These are phyloP conservation scores for Cicer chorassanicum DNA, from an alignment of 306 rosid genomes.

Conservation along the genomic window DNA sequence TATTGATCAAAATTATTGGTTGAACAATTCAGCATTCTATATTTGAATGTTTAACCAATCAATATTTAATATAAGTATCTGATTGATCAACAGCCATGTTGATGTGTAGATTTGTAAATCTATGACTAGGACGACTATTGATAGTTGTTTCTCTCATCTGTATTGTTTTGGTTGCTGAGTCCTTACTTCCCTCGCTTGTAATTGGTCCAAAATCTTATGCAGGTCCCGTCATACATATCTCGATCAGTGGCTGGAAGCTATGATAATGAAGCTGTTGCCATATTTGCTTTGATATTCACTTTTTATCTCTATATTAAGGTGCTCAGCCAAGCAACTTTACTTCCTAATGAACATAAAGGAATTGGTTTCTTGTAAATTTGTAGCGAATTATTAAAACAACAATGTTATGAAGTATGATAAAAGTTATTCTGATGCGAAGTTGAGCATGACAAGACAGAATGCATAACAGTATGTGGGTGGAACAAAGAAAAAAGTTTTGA, in stretches of 20 bases:
- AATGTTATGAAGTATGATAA: constrained; percentile 5
- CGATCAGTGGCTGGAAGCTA: constrained; percentile 99
- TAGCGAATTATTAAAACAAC: background rate
- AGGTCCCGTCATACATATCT: constrained; percentile 98
- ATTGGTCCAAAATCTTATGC: constrained; percentile 40
- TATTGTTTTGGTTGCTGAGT: constrained; percentile 6
- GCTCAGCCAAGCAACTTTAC: constrained; percentile 12
- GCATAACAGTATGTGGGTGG: no score
- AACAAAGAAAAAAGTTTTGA: background rate
- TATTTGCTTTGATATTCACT: constrained; percentile 95
- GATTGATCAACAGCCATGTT: constrained; percentile 16
- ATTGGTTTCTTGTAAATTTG: constrained; percentile 30
- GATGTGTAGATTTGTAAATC: constrained; percentile 22
- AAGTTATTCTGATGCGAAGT: background rate
- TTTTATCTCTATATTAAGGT: constrained; percentile 99
- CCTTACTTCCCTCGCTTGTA: constrained; percentile 26
- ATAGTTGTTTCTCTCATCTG: constrained; percentile 27
- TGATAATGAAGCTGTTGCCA: constrained; percentile 99
- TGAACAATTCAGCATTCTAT: background rate
- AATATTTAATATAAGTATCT: background rate
- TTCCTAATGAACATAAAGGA: constrained; percentile 16
- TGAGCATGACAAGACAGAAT: background rate
- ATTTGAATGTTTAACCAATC: constrained; percentile 21
- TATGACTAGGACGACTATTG: constrained; percentile 15
- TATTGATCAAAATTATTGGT: constrained; percentile 20